Evolutionary conservation across 2,329 filamentous ascomycete species (phyloP).

Genomic region (Bertia moriformis): DNA sequence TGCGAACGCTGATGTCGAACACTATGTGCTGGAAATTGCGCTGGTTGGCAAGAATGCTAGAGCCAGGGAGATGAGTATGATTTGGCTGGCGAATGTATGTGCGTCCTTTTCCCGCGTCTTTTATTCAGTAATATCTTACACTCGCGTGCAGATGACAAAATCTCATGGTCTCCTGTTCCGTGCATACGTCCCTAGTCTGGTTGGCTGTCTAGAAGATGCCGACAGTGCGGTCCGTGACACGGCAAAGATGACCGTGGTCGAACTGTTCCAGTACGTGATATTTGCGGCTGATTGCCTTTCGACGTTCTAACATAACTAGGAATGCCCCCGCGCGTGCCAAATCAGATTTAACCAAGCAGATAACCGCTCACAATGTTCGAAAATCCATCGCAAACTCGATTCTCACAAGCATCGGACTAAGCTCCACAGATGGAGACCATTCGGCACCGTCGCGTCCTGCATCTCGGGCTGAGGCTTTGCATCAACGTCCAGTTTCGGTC

Average conservation of each 20-base stretch:
- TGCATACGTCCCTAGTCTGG: slow-evolving; percentile 40
- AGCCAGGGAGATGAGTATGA: slow-evolving; percentile 44
- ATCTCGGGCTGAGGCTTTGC: neutral
- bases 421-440: slow-evolving; percentile 4
- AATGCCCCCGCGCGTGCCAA: slow-evolving; percentile 45
- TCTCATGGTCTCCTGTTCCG: slow-evolving; percentile 35
- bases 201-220: slow-evolving; percentile 47
- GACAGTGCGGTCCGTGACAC: slow-evolving; percentile 44
- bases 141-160: slow-evolving; percentile 1
- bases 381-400: slow-evolving; percentile 44
- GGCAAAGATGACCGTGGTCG: slow-evolving; percentile 42
- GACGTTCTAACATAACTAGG: slow-evolving; percentile 12
- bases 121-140: neutral
- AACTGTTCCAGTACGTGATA: slow-evolving; percentile 35
- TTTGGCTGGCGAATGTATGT: slow-evolving; percentile 43
- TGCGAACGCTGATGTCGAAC: slow-evolving; percentile 35
- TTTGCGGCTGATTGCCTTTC: neutral
- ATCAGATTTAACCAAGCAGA: slow-evolving; percentile 43
- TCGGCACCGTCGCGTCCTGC: neutral
- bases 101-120: neutral
- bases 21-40: slow-evolving; percentile 37
- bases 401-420: slow-evolving; percentile 30
- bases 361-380: slow-evolving; percentile 38
- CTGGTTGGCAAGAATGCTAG: slow-evolving; percentile 38
- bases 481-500: neutral